Conservation (phyloP, 2,329 filamentous ascomycete species). For the Pleoardoris graminearum region DNA sequence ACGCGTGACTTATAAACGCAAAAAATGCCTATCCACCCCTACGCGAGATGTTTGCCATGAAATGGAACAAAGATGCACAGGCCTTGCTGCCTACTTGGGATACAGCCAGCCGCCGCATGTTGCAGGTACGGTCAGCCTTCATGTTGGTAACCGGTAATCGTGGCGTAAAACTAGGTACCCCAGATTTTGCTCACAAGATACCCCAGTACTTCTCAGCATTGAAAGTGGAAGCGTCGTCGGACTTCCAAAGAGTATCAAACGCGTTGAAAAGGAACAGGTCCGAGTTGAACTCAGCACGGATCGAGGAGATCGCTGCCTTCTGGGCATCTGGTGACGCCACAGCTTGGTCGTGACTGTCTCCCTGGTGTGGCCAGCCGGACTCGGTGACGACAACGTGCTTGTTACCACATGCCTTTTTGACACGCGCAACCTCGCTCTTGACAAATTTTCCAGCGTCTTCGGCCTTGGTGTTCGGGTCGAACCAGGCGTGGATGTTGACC, state of each 20-base stretch:
- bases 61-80: slow-evolving; percentile 18
- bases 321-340: slow-evolving; percentile 72
- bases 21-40: slow-evolving; percentile 26
- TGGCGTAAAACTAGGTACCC: too few relatives aligned
- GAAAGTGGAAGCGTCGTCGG: slow-evolving; percentile 63
- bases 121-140: neutral
- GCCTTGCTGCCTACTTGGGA: slow-evolving; percentile 12
- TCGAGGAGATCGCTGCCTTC: slow-evolving; percentile 63
- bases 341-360: slow-evolving; percentile 67
- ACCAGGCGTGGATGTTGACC: slow-evolving; percentile 83
- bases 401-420: slow-evolving; percentile 53
- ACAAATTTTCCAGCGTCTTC: slow-evolving; percentile 70
- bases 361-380: slow-evolving; percentile 79
- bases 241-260: slow-evolving; percentile 81
- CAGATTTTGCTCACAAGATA: slow-evolving; percentile 20
- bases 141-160: neutral
- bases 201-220: slow-evolving; percentile 80
- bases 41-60: slow-evolving; percentile 19
- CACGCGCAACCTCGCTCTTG: slow-evolving; percentile 54
- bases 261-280: slow-evolving; percentile 75
- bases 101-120: neutral
- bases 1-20: slow-evolving; percentile 26
- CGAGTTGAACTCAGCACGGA: slow-evolving; percentile 62
- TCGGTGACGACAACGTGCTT: slow-evolving; percentile 77
- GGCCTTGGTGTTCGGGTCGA: slow-evolving; percentile 66